A percentile compares a stretch with the other conserved stretches of the same genome.
Evolutionary conservation across 2,329 filamentous ascomycete genomes (phyloP).

Genomic region (Cytospora leucostoma): DNA sequence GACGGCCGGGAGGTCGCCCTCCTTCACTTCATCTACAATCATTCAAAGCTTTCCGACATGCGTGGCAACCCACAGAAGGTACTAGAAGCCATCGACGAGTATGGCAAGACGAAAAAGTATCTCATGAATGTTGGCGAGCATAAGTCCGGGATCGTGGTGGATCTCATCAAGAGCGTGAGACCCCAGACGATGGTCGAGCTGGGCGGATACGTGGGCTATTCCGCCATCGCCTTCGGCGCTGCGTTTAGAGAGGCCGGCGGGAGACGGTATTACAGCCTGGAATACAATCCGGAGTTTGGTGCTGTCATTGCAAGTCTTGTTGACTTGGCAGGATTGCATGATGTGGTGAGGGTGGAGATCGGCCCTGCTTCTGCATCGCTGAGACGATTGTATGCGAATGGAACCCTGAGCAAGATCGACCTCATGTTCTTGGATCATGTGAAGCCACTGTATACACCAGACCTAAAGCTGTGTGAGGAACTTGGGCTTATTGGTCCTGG

Average conservation of each 20-base stretch:
- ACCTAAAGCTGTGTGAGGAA: constrained; percentile 76
- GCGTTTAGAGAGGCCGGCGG: constrained; percentile 65
- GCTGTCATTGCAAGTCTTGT: constrained; percentile 69
- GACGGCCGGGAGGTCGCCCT: constrained; percentile 76
- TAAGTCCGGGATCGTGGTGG: constrained; percentile 71
- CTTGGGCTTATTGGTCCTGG: constrained; percentile 65
- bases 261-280: constrained; percentile 68
- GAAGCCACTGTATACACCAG: constrained; percentile 73
- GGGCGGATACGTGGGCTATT: constrained; percentile 82
- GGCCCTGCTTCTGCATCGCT: constrained; percentile 70
- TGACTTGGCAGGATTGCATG: constrained; percentile 70
- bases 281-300: constrained; percentile 73
- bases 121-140: constrained; percentile 79
- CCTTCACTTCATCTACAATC: constrained; percentile 66
- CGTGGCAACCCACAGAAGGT: constrained; percentile 65
- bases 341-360: constrained; percentile 69
- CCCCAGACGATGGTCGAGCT: constrained; percentile 59
- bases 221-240: constrained; percentile 72
- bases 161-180: constrained; percentile 67
- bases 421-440: constrained; percentile 80
- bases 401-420: constrained; percentile 61
- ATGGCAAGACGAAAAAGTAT: constrained; percentile 59
- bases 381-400: constrained; percentile 56
- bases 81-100: constrained; percentile 71
- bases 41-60: constrained; percentile 62